A percentile compares a stretch with the other conserved stretches of the same genome.
phyloP scores from a whole-genome alignment of 2,329 filamentous ascomycete genomes.

The Balansia obtecta region DNA sequence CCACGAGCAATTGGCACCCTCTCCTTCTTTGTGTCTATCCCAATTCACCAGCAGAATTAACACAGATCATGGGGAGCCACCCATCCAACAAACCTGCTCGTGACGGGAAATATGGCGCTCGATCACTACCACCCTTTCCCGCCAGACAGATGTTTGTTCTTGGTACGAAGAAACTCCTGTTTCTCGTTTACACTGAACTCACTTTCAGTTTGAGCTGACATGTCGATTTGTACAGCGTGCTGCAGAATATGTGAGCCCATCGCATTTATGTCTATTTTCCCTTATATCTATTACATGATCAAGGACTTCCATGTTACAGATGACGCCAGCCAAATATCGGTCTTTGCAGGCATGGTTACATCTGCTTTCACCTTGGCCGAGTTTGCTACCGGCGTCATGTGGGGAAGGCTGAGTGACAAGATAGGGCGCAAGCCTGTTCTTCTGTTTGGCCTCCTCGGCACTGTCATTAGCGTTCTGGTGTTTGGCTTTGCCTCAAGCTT shows the following conservation, averaged over 20 bases:
- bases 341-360: constrained; percentile 92
- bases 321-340: constrained; percentile 66
- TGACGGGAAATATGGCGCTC: constrained; percentile 12
- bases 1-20: neutral
- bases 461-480: constrained; percentile 79
- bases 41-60: neutral
- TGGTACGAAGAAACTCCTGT: constrained; percentile 23
- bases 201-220: neutral
- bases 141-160: constrained; percentile 38
- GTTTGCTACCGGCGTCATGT: constrained; percentile 83
- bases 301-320: constrained; percentile 78
- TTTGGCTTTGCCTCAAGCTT: constrained; percentile 86
- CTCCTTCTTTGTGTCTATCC: neutral
- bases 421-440: constrained; percentile 89
- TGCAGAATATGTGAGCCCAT: constrained; percentile 97
- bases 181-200: neutral
- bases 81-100: constrained; percentile 12
- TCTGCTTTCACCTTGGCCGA: constrained; percentile 94
- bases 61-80: constrained; percentile 18
- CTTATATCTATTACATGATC: constrained; percentile 97
- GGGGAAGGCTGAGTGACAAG: constrained; percentile 85
- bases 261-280: constrained; percentile 98
- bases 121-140: constrained; percentile 23
- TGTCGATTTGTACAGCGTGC: constrained; percentile 43
- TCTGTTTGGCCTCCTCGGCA: constrained; percentile 78